Evolutionary conservation across 768 basidiomycete species (phyloP).

Genomic region (Candolleomyces eurysporus): DNA sequence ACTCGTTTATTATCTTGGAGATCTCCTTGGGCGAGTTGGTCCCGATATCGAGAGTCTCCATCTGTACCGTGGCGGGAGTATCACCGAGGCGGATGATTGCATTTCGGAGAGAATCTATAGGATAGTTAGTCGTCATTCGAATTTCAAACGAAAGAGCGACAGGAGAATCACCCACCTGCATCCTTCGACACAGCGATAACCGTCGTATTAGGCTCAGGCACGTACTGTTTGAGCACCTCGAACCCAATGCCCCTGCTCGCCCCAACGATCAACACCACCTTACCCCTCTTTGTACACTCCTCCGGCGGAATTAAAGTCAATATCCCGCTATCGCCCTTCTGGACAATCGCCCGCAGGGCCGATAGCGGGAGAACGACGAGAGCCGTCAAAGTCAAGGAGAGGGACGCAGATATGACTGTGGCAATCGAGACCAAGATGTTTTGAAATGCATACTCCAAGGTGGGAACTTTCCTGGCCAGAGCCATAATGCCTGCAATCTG

Average conservation of each 20-base stretch:
- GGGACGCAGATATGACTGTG: slow-evolving; percentile 13
- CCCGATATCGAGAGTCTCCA: slow-evolving; percentile 21
- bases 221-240: slow-evolving; percentile 27
- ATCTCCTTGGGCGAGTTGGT: slow-evolving; percentile 17
- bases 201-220: slow-evolving; percentile 19
- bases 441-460: slow-evolving; percentile 22
- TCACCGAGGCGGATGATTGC: slow-evolving; percentile 20
- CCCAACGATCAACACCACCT: slow-evolving; percentile 28
- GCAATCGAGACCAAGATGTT: slow-evolving; percentile 24
- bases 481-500: too few species aligned
- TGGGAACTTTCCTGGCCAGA: slow-evolving; percentile 10
- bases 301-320: background rate
- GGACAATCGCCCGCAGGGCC: slow-evolving; percentile 9
- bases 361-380: slow-evolving; percentile 20
- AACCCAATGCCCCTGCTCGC: slow-evolving; percentile 24
- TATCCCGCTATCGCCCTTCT: background rate
- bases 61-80: slow-evolving; percentile 19
- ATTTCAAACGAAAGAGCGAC: background rate
- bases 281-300: slow-evolving; percentile 12
- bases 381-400: slow-evolving; percentile 21
- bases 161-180: slow-evolving; percentile 17
- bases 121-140: background rate
- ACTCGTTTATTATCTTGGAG: slow-evolving; percentile 13
- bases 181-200: slow-evolving; percentile 25
- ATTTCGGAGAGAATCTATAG: slow-evolving; percentile 15